Evolutionary conservation across 192 early-diverging fungal genomes (phyloP).

Genomic region (Podila epigama): DNA sequence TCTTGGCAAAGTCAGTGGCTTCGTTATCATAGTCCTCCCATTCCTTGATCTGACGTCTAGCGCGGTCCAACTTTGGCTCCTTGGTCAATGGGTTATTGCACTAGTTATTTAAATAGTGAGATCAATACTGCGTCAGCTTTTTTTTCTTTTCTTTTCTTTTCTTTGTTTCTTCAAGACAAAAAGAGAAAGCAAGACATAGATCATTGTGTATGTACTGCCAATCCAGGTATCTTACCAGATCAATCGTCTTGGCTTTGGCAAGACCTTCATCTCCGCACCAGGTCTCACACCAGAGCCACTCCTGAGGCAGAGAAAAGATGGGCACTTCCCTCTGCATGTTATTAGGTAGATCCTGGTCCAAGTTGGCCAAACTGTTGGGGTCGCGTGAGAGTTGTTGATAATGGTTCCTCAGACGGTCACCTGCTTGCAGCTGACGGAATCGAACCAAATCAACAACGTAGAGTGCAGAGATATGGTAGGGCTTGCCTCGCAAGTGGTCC

Average conservation of each 20-base stretch:
- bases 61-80: constrained; percentile 97
- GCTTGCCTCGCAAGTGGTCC: constrained; percentile 82
- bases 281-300: constrained; percentile 99
- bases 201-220: too few species aligned
- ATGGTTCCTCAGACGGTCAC: constrained; percentile 90
- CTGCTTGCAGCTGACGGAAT: constrained; percentile 93
- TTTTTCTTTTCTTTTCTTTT: too few species aligned
- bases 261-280: constrained; percentile 93
- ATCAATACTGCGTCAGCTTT: not conserved
- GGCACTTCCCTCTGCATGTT: constrained; percentile 93
- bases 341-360: constrained; percentile 99
- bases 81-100: constrained; percentile 99
- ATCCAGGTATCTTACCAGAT: constrained; percentile 77
- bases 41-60: constrained; percentile 90
- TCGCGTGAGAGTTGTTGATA: constrained; percentile 93
- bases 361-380: constrained; percentile 88
- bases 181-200: too few species aligned
- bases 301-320: constrained; percentile 92
- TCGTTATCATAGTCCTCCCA: constrained; percentile 89
- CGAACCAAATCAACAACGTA: constrained; percentile 95
- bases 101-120: constrained; percentile 39
- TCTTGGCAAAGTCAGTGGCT: constrained; percentile 57
- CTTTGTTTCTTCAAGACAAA: too few species aligned
- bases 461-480: constrained; percentile 96
- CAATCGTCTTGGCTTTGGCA: constrained; percentile 93